Conservation (phyloP, 1,284 basidiomycete species). For the Cerrena zonata region DNA sequence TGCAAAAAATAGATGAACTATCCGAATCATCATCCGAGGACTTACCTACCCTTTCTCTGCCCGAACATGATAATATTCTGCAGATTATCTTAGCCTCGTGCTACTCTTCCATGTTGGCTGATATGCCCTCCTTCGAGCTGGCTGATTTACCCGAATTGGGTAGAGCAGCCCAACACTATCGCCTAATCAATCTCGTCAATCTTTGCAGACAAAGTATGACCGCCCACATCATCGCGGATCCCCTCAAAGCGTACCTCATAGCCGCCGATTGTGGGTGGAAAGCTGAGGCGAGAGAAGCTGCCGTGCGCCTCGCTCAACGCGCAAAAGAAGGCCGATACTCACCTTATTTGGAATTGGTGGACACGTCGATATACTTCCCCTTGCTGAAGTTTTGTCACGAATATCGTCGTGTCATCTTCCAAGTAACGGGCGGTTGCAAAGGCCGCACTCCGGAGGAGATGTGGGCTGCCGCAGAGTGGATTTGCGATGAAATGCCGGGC, state of each 20-base stretch:
- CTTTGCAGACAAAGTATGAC: not conserved
- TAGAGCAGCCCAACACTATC: not conserved
- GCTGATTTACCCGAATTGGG: not conserved
- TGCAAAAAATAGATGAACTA: not conserved
- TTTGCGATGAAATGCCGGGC: not conserved
- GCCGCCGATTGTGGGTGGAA: not conserved
- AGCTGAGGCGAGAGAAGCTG: slow-evolving; percentile 6
- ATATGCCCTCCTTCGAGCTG: not conserved
- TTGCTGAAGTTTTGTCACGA: not conserved
- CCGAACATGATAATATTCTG: not conserved
- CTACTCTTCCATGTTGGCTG: not conserved
- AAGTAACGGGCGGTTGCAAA: not conserved
- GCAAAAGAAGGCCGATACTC: not conserved
- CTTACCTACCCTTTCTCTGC: not conserved
- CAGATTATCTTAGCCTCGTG: not conserved
- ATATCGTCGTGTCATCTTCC: not conserved
- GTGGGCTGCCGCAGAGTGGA: not conserved
- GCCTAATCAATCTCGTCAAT: not conserved
- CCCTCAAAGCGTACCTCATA: not conserved
- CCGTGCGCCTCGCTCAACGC: not conserved
- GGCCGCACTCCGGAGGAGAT: not conserved
- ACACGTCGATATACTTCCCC: not conserved
- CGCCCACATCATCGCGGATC: not conserved
- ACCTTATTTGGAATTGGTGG: not conserved
- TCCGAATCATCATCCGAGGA: not conserved